Evolutionary conservation across 352 stramenopile species (phyloP).

Genomic region (Elongisporangium senticosum): DNA sequence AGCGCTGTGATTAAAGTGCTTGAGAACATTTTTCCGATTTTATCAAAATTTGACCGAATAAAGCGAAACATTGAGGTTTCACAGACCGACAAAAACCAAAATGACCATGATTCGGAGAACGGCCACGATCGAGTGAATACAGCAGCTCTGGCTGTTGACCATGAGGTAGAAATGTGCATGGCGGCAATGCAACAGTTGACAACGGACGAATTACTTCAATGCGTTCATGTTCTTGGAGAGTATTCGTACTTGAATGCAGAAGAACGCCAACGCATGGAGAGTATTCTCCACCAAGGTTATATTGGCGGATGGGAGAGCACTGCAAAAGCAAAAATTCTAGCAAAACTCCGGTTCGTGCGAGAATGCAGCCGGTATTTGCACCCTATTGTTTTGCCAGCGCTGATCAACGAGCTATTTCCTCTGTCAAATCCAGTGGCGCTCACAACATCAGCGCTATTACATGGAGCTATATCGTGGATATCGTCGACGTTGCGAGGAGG

Average conservation of each 20-base stretch:
- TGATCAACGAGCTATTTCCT: constrained; percentile 58
- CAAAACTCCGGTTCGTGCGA: constrained; percentile 68
- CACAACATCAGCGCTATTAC: constrained; percentile 48
- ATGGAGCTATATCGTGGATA: constrained; percentile 57
- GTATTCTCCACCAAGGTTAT: constrained; percentile 76
- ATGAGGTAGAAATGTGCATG: constrained; percentile 67
- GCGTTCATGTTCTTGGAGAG: constrained; percentile 48
- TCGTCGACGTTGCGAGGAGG: constrained; percentile 40
- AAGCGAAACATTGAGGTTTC: constrained; percentile 21
- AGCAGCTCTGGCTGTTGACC: constrained; percentile 24
- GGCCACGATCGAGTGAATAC: neutral
- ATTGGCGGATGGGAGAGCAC: constrained; percentile 73
- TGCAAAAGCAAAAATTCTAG: constrained; percentile 57
- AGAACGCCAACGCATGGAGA: constrained; percentile 64
- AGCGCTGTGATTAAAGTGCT: constrained; percentile 61
- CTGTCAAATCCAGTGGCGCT: constrained; percentile 36
- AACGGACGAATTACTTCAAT: constrained; percentile 54
- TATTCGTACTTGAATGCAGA: constrained; percentile 76
- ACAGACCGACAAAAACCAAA: constrained; percentile 6
- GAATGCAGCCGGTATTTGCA: constrained; percentile 69
- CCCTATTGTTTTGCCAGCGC: constrained; percentile 48
- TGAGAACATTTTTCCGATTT: constrained; percentile 63
- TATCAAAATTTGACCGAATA: constrained; percentile 46
- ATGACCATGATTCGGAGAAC: constrained; percentile 3
- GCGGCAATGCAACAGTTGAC: constrained; percentile 61